Percentiles rank a stretch among this genome's conserved stretches.
These are phyloP conservation scores for Leishmania lainsoni DNA, from an alignment of 208 protist species.

Conservation along the genomic window DNA sequence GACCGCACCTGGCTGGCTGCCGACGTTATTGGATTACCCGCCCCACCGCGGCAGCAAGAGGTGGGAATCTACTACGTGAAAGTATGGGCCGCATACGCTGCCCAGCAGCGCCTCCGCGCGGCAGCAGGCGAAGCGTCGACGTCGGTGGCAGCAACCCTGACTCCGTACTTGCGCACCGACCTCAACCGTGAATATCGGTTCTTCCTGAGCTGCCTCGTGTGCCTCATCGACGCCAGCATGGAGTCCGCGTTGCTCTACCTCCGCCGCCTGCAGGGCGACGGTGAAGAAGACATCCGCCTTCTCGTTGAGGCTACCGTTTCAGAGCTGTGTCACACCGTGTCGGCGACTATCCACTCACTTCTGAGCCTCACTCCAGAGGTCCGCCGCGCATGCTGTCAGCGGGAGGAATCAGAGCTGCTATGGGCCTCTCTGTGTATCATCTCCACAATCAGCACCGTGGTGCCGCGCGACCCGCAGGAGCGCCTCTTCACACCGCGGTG, in stretches of 20 bases:
- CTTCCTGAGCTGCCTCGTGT: constrained; percentile 40
- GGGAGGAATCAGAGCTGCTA: constrained; percentile 45
- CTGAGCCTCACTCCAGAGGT: constrained; percentile 27
- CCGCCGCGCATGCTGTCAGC: constrained; percentile 23
- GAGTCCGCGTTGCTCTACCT: constrained; percentile 42
- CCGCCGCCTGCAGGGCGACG: constrained; percentile 42
- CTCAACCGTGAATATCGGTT: constrained; percentile 25
- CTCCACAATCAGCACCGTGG: constrained; percentile 38
- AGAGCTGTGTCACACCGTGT: constrained; percentile 40
- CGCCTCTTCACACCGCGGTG: constrained; percentile 50
- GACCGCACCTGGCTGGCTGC: constrained; percentile 15
- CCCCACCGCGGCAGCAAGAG: constrained; percentile 7
- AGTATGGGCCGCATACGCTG: constrained; percentile 18
- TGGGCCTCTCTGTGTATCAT: constrained; percentile 54
- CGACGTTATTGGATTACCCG: not conserved
- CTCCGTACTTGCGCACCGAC: constrained; percentile 5
- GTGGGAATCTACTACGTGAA: constrained; percentile 26
- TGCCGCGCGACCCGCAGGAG: constrained; percentile 40
- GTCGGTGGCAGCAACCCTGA: not conserved
- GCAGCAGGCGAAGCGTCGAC: not conserved
- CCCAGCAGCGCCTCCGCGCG: not conserved
- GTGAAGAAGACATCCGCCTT: constrained; percentile 61
- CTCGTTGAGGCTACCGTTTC: constrained; percentile 37
- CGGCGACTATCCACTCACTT: constrained; percentile 35
- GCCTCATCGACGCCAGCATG: constrained; percentile 39